phyloP scores from a whole-genome alignment of 768 basidiomycete genomes.

The Amanita jacksonii region DNA sequence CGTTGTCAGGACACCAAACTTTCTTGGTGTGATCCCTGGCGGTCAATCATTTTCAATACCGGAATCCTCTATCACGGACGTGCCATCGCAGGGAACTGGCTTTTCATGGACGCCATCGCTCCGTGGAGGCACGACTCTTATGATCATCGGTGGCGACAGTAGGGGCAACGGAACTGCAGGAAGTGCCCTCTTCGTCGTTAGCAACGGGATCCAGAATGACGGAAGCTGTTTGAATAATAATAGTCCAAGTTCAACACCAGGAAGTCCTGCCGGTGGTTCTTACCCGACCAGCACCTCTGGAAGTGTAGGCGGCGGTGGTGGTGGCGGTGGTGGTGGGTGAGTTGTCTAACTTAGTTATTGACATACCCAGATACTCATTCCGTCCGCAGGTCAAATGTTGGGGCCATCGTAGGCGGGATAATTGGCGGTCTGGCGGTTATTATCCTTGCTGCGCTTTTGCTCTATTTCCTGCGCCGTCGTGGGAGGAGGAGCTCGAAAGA shows the following conservation, averaged over 20 bases:
- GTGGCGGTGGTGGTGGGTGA: constrained; percentile 17
- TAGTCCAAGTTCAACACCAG: constrained; percentile 74
- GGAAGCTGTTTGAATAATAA: constrained; percentile 42
- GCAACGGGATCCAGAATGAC: constrained; percentile 38
- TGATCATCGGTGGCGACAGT: constrained; percentile 58
- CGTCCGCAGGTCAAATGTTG: constrained; percentile 21
- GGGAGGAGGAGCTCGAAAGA: constrained; percentile 35
- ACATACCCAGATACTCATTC: not conserved
- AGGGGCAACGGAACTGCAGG: constrained; percentile 64
- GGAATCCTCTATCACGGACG: constrained; percentile 33
- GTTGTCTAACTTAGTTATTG: not conserved
- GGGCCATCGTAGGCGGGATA: constrained; percentile 49
- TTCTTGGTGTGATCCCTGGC: constrained; percentile 71
- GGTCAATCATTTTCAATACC: constrained; percentile 68
- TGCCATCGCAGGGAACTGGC: constrained; percentile 42
- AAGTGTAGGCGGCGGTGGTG: constrained; percentile 18
- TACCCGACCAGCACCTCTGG: constrained; percentile 49
- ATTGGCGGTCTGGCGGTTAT: constrained; percentile 45
- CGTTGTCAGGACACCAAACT: constrained; percentile 39
- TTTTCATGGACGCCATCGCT: constrained; percentile 62
- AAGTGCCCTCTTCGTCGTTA: constrained; percentile 47
- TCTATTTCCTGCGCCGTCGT: constrained; percentile 41
- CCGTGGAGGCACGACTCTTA: constrained; percentile 53
- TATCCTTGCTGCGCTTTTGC: constrained; percentile 27
- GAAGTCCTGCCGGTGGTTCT: constrained; percentile 62